phyloP scores from a whole-genome alignment of 345 rosid genomes.

The Salix arbutifolia region DNA sequence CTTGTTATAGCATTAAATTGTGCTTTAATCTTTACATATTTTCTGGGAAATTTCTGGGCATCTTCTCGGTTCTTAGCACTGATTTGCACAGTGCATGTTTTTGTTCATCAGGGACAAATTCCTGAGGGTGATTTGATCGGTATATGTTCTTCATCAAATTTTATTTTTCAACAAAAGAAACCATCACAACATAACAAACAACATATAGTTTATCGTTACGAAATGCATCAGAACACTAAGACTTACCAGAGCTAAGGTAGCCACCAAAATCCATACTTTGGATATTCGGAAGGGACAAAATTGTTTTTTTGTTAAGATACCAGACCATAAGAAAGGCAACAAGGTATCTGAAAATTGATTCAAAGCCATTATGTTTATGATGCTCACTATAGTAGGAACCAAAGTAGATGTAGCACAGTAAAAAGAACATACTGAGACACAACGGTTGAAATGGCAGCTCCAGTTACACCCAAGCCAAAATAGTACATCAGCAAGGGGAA shows the following conservation, averaged over 20 bases:
- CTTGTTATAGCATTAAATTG: too few relatives aligned
- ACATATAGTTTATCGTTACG: neutral
- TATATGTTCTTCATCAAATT: too few relatives aligned
- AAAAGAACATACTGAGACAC: conserved; percentile 31
- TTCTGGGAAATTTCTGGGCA: too few relatives aligned
- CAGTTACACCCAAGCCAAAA: conserved; percentile 30
- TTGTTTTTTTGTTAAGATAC: conserved; percentile 33
- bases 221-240: neutral
- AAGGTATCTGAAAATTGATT: conserved; percentile 27
- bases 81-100: too few relatives aligned
- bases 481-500: conserved; percentile 31
- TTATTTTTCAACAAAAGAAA: too few relatives aligned
- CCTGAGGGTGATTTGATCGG: too few relatives aligned
- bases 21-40: too few relatives aligned
- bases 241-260: conserved; percentile 36
- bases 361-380: neutral
- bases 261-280: conserved; percentile 30
- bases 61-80: too few relatives aligned
- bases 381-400: neutral
- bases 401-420: neutral
- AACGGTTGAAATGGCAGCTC: conserved; percentile 41
- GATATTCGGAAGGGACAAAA: conserved; percentile 22
- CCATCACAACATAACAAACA: neutral
- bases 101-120: too few relatives aligned
- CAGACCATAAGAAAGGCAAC: conserved; percentile 33